A percentile compares a stretch with the other conserved stretches of the same genome.
phyloP scores from a whole-genome alignment of 2,329 filamentous ascomycete species.

The Epichloe gansuensis region DNA sequence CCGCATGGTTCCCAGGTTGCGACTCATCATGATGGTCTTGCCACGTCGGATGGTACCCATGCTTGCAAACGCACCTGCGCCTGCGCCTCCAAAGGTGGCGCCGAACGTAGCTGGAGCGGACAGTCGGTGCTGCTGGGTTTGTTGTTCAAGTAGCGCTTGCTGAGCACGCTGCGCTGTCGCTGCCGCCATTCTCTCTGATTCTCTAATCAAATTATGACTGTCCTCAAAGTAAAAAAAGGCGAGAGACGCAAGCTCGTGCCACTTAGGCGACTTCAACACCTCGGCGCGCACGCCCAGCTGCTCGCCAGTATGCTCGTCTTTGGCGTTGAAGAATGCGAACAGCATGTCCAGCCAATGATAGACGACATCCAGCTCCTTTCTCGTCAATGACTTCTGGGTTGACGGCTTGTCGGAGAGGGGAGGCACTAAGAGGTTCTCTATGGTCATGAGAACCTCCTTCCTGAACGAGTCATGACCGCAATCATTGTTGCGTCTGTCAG shows the following conservation, averaged over 20 bases:
- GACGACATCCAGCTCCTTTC: conserved; percentile 86
- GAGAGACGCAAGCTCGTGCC: conserved; percentile 88
- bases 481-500: conserved; percentile 94
- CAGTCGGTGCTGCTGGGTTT: conserved; percentile 46
- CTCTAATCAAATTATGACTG: conserved; percentile 81
- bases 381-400: conserved; percentile 66
- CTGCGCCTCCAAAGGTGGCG: conserved; percentile 21
- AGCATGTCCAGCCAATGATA: conserved; percentile 89
- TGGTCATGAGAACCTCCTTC: conserved; percentile 92
- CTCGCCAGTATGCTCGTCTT: conserved; percentile 69
- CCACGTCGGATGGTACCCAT: conserved; percentile 54
- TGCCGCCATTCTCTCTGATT: conserved; percentile 91
- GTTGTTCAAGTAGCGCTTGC: conserved; percentile 46
- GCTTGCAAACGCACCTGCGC: conserved; percentile 42
- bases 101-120: conserved; percentile 49
- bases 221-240: conserved; percentile 98
- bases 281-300: conserved; percentile 81
- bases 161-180: conserved; percentile 68
- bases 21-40: conserved; percentile 82
- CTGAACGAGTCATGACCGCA: conserved; percentile 94
- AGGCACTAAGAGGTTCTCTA: conserved; percentile 82
- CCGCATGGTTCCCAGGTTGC: conserved; percentile 92
- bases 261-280: conserved; percentile 92
- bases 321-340: conserved; percentile 89
- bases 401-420: conserved; percentile 92